phyloP scores from a whole-genome alignment of 1,284 basidiomycete genomes.

The Puccinia horiana region DNA sequence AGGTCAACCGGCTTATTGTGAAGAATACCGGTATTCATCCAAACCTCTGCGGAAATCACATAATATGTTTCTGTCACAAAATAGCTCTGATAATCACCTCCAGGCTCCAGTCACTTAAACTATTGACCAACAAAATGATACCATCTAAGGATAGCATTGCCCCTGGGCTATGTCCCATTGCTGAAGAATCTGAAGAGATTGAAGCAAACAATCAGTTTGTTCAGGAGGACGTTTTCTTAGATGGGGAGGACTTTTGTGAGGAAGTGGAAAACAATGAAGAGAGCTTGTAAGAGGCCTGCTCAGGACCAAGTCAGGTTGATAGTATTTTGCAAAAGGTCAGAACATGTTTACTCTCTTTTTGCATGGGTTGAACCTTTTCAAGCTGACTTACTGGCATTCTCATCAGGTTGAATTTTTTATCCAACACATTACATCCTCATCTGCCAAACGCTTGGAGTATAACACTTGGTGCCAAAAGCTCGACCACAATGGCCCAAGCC shows the following conservation, averaged over 20 bases:
- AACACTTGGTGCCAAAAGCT: not conserved
- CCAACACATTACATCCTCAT: not conserved
- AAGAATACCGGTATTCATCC: constrained; percentile 1
- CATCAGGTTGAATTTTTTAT: constrained; percentile 19
- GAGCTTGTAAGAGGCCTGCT: not conserved
- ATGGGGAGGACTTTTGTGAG: not conserved
- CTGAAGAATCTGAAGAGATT: not conserved
- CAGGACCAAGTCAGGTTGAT: not conserved
- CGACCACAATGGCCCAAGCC: not conserved
- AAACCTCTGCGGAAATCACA: not conserved
- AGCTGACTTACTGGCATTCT: not conserved
- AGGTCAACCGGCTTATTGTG: not conserved
- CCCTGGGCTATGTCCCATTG: not conserved
- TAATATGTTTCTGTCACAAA: constrained; percentile 15
- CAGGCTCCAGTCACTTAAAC: not conserved
- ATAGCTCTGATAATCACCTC: constrained; percentile 1
- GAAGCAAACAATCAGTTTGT: not conserved
- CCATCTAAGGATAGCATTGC: not conserved
- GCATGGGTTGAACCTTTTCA: not conserved
- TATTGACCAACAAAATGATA: not conserved
- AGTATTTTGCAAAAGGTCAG: constrained; percentile 1
- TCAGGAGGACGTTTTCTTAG: not conserved
- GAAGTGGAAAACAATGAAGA: not conserved
- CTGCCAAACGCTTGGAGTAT: not conserved
- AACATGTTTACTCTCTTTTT: not conserved